phyloP scores from a whole-genome alignment of 345 rosid genomes.

The Hibiscus syriacus region DNA sequence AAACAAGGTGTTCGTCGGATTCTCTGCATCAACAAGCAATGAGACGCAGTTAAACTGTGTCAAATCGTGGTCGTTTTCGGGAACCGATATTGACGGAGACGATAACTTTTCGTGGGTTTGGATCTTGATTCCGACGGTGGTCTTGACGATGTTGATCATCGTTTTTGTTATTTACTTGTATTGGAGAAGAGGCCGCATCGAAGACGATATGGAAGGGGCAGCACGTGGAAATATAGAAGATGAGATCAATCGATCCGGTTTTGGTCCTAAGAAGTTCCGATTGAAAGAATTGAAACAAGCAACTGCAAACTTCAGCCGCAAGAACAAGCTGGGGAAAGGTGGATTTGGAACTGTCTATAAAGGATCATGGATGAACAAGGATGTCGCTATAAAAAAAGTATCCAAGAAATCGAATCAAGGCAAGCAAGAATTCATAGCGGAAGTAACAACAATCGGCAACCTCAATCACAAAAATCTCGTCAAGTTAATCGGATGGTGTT shows the following conservation, averaged over 20 bases:
- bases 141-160: constrained; percentile 3
- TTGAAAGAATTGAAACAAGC: background rate
- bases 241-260: background rate
- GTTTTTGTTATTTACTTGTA: constrained; percentile 8
- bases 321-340: background rate
- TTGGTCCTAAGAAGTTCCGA: background rate
- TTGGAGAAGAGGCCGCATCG: constrained; percentile 19
- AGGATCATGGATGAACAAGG: background rate
- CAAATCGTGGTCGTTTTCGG: constrained; percentile 46
- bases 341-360: background rate
- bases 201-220: background rate
- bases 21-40: constrained; percentile 51
- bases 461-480: background rate
- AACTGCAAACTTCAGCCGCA: background rate
- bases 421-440: background rate
- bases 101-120: constrained; percentile 20
- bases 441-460: background rate
- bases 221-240: background rate
- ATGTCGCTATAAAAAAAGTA: background rate
- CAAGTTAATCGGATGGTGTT: background rate
- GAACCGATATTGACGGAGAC: constrained; percentile 19
- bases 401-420: background rate
- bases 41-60: constrained; percentile 43
- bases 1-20: constrained; percentile 42
- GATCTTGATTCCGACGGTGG: constrained; percentile 19